Evolutionary conservation across 306 rosid species (phyloP).

Genomic region (Cicer arietinum): DNA sequence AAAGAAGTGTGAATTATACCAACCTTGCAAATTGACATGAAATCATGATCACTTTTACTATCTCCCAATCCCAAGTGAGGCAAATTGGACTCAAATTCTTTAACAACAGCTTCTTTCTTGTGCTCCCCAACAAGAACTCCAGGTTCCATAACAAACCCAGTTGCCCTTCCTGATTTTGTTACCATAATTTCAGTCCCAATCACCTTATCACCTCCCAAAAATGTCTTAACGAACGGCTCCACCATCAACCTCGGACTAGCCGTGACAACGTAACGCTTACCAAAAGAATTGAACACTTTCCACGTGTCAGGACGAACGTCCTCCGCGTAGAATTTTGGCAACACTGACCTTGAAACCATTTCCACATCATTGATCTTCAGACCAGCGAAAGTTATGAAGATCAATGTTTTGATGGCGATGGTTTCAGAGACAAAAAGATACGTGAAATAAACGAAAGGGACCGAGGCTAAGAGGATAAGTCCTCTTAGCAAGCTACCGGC

Average conservation of each 20-base stretch:
- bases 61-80: slow-evolving; percentile 95
- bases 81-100: slow-evolving; percentile 60
- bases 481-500: slow-evolving; percentile 83
- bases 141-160: slow-evolving; percentile 80
- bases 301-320: slow-evolving; percentile 77
- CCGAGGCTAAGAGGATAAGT: slow-evolving; percentile 56
- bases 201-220: slow-evolving; percentile 80
- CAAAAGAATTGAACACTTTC: slow-evolving; percentile 84
- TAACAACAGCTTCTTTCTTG: slow-evolving; percentile 65
- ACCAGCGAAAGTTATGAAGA: slow-evolving; percentile 71
- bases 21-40: slow-evolving; percentile 98
- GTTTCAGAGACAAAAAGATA: slow-evolving; percentile 74
- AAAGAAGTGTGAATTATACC: slow-evolving; percentile 1
- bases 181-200: slow-evolving; percentile 73
- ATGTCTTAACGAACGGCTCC: slow-evolving; percentile 73
- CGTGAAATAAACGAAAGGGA: slow-evolving; percentile 70
- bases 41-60: slow-evolving; percentile 75
- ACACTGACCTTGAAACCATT: slow-evolving; percentile 69
- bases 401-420: slow-evolving; percentile 59
- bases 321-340: slow-evolving; percentile 81
- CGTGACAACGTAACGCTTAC: slow-evolving; percentile 71
- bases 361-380: slow-evolving; percentile 69
- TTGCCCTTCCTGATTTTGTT: slow-evolving; percentile 65
- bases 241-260: slow-evolving; percentile 87
- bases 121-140: slow-evolving; percentile 80